Percentiles rank a stretch among this genome's conserved stretches.
phyloP scores from a whole-genome alignment of 2,329 filamentous ascomycete genomes.

The Penicillium occitanis region DNA sequence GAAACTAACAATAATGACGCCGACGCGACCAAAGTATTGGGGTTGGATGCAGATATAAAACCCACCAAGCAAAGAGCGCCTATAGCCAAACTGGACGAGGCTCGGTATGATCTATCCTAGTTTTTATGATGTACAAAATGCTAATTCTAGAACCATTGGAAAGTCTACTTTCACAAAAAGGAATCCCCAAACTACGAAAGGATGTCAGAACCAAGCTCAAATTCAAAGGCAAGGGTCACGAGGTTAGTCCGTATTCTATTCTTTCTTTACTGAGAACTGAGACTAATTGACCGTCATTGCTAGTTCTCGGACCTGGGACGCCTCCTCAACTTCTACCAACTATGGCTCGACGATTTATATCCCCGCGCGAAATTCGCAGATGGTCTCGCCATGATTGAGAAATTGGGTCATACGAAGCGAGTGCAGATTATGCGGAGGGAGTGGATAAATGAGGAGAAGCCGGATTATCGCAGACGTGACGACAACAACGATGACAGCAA shows the following conservation, averaged over 20 bases:
- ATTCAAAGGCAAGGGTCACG: conserved; percentile 91
- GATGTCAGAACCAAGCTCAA: conserved; percentile 68
- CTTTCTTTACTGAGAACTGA: no score
- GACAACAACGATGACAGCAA: background rate
- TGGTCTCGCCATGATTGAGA: conserved; percentile 86
- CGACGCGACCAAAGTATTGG: conserved; percentile 46
- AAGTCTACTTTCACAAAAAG: conserved; percentile 77
- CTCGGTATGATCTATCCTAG: conserved; percentile 54
- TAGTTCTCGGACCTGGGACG: conserved; percentile 81
- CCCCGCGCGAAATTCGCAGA: conserved; percentile 93
- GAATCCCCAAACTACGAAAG: conserved; percentile 77
- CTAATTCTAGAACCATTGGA: conserved; percentile 5
- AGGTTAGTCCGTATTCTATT: conserved; percentile 53
- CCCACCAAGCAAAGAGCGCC: conserved; percentile 75
- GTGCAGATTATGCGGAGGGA: conserved; percentile 72
- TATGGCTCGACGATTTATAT: conserved; percentile 96
- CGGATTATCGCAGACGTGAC: background rate
- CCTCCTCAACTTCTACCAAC: conserved; percentile 85
- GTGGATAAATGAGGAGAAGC: conserved; percentile 72
- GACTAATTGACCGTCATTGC: background rate
- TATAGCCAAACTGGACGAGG: conserved; percentile 82
- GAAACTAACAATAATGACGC: conserved; percentile 9
- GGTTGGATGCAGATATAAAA: conserved; percentile 83
- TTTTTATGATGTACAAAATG: background rate
- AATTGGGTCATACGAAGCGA: conserved; percentile 79